These are phyloP conservation scores for Pseudopediastrum boryanum DNA, from an alignment of 139 green algal species.

Conservation along the genomic window DNA sequence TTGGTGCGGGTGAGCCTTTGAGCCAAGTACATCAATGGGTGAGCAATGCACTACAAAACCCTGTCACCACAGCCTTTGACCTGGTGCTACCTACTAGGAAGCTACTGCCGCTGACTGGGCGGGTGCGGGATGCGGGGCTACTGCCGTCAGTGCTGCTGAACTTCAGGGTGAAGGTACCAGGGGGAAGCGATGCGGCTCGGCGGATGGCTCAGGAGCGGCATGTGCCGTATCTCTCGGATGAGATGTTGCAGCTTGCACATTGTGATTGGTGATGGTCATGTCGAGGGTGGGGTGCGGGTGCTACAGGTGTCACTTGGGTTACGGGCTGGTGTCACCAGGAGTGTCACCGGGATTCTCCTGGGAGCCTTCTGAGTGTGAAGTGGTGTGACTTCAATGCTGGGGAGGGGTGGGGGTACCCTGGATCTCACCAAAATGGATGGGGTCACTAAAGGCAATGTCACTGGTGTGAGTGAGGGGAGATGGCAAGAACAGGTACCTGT, in stretches of 20 bases:
- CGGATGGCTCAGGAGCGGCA: background rate
- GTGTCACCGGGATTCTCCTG: no score
- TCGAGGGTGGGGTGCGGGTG: no score
- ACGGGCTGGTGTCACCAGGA: no score
- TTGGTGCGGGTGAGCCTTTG: slow-evolving; percentile 62
- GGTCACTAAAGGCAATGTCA: no score
- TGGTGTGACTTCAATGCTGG: no score
- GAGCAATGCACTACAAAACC: slow-evolving; percentile 56
- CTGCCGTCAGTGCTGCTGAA: slow-evolving; percentile 59
- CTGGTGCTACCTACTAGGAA: slow-evolving; percentile 62
- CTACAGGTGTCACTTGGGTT: no score
- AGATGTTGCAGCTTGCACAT: slow-evolving; percentile 5
- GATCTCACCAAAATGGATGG: no score
- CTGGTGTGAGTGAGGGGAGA: no score
- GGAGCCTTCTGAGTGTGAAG: no score
- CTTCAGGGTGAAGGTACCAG: slow-evolving; percentile 39
- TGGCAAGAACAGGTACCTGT: no score
- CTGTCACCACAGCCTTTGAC: slow-evolving; percentile 59
- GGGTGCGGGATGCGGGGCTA: slow-evolving; percentile 47
- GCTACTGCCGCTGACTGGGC: slow-evolving; percentile 32
- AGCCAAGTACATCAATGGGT: slow-evolving; percentile 72
- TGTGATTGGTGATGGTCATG: no score
- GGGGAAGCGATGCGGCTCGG: background rate
- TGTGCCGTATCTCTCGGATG: slow-evolving; percentile 6
- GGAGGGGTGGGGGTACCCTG: no score